These are phyloP conservation scores for Dittrichia graveolens DNA, from an alignment of 129 eudicot species.

Conservation along the genomic window DNA sequence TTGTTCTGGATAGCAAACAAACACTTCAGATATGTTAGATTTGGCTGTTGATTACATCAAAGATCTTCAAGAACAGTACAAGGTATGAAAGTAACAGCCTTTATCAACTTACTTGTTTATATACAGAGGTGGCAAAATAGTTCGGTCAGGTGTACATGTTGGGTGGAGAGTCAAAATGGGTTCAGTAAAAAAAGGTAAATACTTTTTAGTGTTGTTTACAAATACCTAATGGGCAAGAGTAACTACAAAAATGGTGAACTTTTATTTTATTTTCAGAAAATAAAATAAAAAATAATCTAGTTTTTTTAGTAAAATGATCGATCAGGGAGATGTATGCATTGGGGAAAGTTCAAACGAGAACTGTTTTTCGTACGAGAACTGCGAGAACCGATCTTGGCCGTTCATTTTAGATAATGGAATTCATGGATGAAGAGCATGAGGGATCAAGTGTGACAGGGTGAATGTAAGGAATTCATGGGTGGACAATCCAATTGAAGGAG, in stretches of 20 bases:
- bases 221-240: background rate
- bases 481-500: no score
- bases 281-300: background rate
- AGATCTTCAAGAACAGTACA: conserved; percentile 77
- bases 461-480: no score
- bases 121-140: background rate
- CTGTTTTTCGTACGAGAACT: no score
- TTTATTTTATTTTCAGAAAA: background rate
- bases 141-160: no score
- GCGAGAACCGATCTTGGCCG: no score
- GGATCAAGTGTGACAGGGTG: no score
- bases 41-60: conserved; percentile 94
- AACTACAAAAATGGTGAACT: background rate
- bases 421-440: no score
- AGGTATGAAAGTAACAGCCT: conserved; percentile 47
- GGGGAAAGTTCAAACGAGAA: no score
- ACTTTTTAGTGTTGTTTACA: background rate
- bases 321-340: background rate
- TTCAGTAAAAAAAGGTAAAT: no score
- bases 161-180: no score
- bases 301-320: background rate
- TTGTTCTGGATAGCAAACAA: conserved; percentile 71
- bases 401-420: no score
- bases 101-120: background rate
- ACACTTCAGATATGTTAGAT: conserved; percentile 97